phyloP scores from a whole-genome alignment of 2,329 filamentous ascomycete genomes.

The Scedosporium apiospermum region DNA sequence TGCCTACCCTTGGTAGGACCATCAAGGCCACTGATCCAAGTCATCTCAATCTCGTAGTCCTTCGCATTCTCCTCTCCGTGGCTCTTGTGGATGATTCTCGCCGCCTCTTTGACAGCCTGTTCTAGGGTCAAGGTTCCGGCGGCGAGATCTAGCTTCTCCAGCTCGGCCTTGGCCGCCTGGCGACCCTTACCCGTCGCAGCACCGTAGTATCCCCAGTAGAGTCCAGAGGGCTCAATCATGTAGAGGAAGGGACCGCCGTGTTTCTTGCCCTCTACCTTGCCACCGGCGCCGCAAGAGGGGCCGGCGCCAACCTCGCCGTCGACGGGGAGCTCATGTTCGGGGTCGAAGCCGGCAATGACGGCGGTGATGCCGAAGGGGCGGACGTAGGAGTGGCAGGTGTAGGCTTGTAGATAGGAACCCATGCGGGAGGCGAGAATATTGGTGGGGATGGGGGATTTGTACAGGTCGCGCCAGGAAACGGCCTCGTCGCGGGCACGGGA shows the following conservation, averaged over 20 bases:
- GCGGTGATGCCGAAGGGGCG: constrained; percentile 94
- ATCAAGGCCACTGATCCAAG: constrained; percentile 79
- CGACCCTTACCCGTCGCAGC: constrained; percentile 94
- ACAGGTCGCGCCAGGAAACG: constrained; percentile 79
- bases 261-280: constrained; percentile 64
- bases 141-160: constrained; percentile 90
- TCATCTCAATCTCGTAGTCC: constrained; percentile 99
- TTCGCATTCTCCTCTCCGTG: constrained; percentile 99
- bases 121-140: constrained; percentile 67
- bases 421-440: constrained; percentile 84
- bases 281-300: constrained; percentile 69
- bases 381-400: constrained; percentile 94
- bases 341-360: constrained; percentile 90
- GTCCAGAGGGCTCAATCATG: constrained; percentile 96
- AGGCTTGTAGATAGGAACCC: constrained; percentile 92
- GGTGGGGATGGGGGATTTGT: constrained; percentile 89
- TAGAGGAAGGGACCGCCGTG: constrained; percentile 89
- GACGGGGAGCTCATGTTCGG: constrained; percentile 72
- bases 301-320: constrained; percentile 85
- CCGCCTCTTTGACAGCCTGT: constrained; percentile 91
- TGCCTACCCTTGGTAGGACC: constrained; percentile 90
- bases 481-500: constrained; percentile 92
- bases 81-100: constrained; percentile 91
- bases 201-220: constrained; percentile 99
- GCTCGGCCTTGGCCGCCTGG: constrained; percentile 93